Percentiles rank a stretch among this genome's conserved stretches.
phyloP scores from a whole-genome alignment of 139 green algal species.

The Haematococcus sp. region DNA sequence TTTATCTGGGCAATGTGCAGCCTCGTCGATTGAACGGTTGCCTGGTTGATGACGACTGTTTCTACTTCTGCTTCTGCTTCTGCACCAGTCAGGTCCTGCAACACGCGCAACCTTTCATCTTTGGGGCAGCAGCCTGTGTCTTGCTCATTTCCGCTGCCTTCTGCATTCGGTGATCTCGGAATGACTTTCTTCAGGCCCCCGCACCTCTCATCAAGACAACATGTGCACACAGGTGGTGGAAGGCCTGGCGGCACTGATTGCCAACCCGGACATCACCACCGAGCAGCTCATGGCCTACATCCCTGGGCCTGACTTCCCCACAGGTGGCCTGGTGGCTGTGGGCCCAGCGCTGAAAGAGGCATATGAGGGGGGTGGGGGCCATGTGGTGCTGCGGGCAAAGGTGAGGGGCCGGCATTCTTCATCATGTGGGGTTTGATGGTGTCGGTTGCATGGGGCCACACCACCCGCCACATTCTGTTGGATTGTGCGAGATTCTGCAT shows the following conservation, averaged over 20 bases:
- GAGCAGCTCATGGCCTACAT: constrained; percentile 83
- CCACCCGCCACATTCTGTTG: no score
- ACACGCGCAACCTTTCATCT: no score
- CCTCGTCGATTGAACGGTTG: not conserved
- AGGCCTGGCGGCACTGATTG: constrained; percentile 68
- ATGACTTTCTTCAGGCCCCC: no score
- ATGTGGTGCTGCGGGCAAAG: constrained; percentile 50
- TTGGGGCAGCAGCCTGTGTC: no score
- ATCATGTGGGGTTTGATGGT: no score
- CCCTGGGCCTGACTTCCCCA: constrained; percentile 95
- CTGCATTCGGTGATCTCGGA: no score
- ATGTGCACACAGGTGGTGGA: no score
- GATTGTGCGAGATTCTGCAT: no score
- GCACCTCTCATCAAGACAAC: no score
- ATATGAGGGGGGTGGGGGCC: constrained; percentile 48
- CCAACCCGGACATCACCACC: constrained; percentile 73
- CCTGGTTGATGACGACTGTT: not conserved
- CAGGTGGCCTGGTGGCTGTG: constrained; percentile 47
- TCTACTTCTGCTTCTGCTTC: not conserved
- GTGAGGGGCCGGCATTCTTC: constrained; percentile 40
- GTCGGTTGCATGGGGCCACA: no score
- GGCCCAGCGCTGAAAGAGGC: not conserved
- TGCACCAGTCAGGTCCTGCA: not conserved
- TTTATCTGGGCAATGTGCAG: not conserved
- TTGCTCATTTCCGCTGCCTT: no score